Conservation (phyloP, 306 rosid species). For the Dalbergia oliveri region DNA sequence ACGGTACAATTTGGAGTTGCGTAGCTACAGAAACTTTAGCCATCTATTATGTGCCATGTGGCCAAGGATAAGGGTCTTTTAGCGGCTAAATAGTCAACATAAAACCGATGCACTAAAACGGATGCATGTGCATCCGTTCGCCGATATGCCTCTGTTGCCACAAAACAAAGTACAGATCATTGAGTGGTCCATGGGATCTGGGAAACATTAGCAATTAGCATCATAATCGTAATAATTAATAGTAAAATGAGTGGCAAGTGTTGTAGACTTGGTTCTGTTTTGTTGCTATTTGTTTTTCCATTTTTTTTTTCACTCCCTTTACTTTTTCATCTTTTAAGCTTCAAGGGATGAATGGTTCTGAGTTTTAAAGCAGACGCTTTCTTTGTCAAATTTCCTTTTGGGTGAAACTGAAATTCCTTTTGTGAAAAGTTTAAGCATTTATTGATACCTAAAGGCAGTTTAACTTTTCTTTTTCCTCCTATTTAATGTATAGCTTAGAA, state of each 20-base stretch:
- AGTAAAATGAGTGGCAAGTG: slow-evolving; percentile 14
- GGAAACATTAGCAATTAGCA: slow-evolving; percentile 15
- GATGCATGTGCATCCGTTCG: slow-evolving; percentile 26
- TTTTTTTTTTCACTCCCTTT: not conserved
- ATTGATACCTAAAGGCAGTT: not conserved
- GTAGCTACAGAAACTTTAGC: slow-evolving; percentile 25
- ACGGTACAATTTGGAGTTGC: slow-evolving; percentile 30
- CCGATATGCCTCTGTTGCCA: not conserved
- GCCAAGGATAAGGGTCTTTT: slow-evolving; percentile 14
- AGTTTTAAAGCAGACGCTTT: slow-evolving; percentile 4
- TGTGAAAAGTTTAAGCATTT: slow-evolving; percentile 15
- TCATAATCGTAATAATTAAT: slow-evolving; percentile 9
- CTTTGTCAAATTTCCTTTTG: slow-evolving; percentile 30
- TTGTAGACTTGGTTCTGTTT: slow-evolving; percentile 34
- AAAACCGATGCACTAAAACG: slow-evolving; percentile 34
- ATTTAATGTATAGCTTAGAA: slow-evolving; percentile 25
- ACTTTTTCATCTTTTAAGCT: slow-evolving; percentile 32
- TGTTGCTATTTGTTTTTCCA: not conserved
- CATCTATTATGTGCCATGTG: slow-evolving; percentile 19
- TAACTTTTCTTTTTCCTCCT: not conserved
- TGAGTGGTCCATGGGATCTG: slow-evolving; percentile 28
- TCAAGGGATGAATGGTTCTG: slow-evolving; percentile 13
- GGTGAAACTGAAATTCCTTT: slow-evolving; percentile 30
- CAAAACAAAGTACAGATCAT: slow-evolving; percentile 2
- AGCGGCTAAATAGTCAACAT: slow-evolving; percentile 26